Evolutionary conservation across 2,329 filamentous ascomycete species (phyloP), one percentile per base, ranked within the genome.

Genomic region (Xylaria sp.): DNA sequence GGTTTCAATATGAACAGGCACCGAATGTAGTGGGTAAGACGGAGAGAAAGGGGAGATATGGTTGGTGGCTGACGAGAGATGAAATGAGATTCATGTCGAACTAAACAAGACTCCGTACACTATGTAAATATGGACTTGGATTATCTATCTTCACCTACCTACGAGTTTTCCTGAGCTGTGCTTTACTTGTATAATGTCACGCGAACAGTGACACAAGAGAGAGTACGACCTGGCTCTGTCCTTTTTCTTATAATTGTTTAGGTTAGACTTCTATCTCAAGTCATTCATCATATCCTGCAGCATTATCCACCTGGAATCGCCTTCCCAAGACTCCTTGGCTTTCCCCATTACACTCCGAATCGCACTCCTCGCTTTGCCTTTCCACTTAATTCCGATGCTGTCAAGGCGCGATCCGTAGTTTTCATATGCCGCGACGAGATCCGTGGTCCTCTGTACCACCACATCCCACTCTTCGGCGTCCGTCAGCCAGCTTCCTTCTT

Each of bases 351-450:
- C 90, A 58, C 92, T 93, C 61, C 94, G 85, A 2, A 97, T 85
- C 11, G 94, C 94, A 77, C 89, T 96, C 73, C 93, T 85, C 0
- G 93, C 92, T 85, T 97, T 98, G 70, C 92, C 92, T 78, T 88
- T 92, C 96, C 96, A 99, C 74, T 90, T 90, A 65, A 86, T 86
- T 1, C 92, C 93, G 2, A 97, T 89, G 33, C 88, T 75, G 69
- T 89, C 88, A 22, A 89, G 84, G 70, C 87, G 84, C 0, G 84
- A 81, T 0, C 92, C 92, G 73, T 94, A 89, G 77, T 90, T 93
- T 80, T 96, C 92, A 79, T 97, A 92, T 58, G 92, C 88, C 70
- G 92, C 90, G 0, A 96, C 92, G 47, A 98, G 80, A 76, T 93
- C 89, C 63, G 94, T 88, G 0, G 96, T 98, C 58, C 92, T 87